Evolutionary conservation across 495 filamentous ascomycete genomes (phyloP).

Genomic region (Penicillium silybi): DNA sequence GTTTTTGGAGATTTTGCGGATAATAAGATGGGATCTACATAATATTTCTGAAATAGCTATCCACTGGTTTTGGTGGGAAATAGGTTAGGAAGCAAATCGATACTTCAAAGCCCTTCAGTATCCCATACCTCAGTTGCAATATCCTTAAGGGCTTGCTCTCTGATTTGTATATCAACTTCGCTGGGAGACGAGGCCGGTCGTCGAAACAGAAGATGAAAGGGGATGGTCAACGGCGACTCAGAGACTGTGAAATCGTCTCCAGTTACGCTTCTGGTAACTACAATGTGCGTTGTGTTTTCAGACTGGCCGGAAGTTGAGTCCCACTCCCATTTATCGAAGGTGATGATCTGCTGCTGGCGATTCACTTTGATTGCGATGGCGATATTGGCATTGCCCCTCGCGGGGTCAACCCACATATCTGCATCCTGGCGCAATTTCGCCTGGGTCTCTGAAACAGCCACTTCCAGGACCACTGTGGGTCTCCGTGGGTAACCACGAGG

Average conservation of each 20-base stretch:
- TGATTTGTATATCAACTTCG: slow-evolving; percentile 4
- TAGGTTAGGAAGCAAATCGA: too few species aligned
- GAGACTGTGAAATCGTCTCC: neutral
- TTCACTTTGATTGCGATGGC: slow-evolving; percentile 1
- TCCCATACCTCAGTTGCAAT: neutral
- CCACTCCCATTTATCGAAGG: slow-evolving; percentile 3
- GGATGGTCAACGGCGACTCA: neutral
- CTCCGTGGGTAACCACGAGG: slow-evolving; percentile 1
- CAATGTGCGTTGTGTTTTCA: too few species aligned
- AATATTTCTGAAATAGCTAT: too few species aligned
- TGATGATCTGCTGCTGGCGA: neutral
- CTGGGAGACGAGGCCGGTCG: neutral
- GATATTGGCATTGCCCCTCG: neutral
- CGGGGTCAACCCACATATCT: slow-evolving; percentile 1
- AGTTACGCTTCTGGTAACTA: too few species aligned
- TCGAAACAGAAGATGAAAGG: slow-evolving; percentile 4
- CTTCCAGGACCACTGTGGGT: slow-evolving; percentile 6
- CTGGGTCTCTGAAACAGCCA: neutral
- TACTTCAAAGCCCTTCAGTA: too few species aligned
- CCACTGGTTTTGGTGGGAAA: too few species aligned
- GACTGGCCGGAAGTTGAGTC: too few species aligned
- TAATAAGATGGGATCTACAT: too few species aligned
- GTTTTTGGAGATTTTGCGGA: too few species aligned
- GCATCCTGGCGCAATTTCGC: slow-evolving; percentile 1
- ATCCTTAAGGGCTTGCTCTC: neutral